phyloP scores from a whole-genome alignment of 2,329 filamentous ascomycete species.

The Aquanectria penicillioides region DNA sequence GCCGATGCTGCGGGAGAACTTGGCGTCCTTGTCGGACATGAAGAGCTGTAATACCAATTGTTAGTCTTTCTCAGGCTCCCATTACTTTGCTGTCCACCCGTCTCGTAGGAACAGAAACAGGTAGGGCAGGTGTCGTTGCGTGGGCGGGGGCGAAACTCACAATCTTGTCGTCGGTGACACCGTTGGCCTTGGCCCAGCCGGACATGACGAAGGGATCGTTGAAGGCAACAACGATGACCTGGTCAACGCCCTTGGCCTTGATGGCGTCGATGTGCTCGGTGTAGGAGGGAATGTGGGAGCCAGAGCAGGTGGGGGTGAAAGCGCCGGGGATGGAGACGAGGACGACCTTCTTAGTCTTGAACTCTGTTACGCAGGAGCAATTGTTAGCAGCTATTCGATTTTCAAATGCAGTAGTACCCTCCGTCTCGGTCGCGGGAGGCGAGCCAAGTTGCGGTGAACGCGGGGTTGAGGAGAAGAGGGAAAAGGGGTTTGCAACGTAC shows the following conservation, averaged over 20 bases:
- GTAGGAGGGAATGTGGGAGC: constrained; percentile 83
- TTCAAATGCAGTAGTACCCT: background rate
- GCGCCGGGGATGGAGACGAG: constrained; percentile 72
- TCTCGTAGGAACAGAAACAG: constrained; percentile 11
- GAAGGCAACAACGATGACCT: constrained; percentile 82
- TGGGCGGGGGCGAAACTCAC: constrained; percentile 49
- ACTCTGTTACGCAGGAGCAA: too few relatives aligned
- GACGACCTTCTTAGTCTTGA: constrained; percentile 66
- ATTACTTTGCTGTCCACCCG: too few relatives aligned
- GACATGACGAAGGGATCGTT: constrained; percentile 91
- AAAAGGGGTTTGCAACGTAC: constrained; percentile 49
- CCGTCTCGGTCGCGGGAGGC: background rate
- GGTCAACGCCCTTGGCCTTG: constrained; percentile 83
- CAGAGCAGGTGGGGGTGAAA: constrained; percentile 89
- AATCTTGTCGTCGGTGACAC: constrained; percentile 73
- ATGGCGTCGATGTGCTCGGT: constrained; percentile 76
- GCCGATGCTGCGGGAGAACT: constrained; percentile 81
- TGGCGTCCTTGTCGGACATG: constrained; percentile 73
- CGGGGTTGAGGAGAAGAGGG: background rate
- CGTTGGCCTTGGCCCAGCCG: constrained; percentile 90
- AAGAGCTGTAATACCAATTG: constrained; percentile 67
- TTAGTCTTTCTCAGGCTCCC: constrained; percentile 8
- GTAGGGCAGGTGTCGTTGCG: background rate
- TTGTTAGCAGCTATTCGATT: constrained; percentile 7
- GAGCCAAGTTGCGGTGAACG: constrained; percentile 12